Evolutionary conservation across 2,329 filamentous ascomycete genomes (phyloP), one percentile per base, ranked within the genome.

Genomic region (Alternaria angustiovoidea): DNA sequence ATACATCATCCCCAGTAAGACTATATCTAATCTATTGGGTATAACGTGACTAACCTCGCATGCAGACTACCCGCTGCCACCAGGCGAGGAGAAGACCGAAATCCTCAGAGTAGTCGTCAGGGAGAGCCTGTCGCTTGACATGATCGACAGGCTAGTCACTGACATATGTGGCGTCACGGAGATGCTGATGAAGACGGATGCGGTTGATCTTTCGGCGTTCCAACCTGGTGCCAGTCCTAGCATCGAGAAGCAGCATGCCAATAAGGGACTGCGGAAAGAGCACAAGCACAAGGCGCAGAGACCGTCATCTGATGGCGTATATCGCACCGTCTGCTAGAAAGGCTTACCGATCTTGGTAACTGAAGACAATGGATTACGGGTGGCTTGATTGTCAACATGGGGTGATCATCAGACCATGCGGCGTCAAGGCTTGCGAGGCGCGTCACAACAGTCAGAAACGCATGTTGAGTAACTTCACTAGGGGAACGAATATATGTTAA

Each of bases 81-180:
- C 88, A 0, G 81, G 80, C 43, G 86, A 87, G 71, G 84, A 88
- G 16, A 81, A 84, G 54, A 88, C 80, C 1, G 88, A 91, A 75
- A 91, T 91, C 61, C 76, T 91, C 54, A 81, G 89, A n/a, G 83
- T 91, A 0, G 89, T 91, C 3, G 82, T 91, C 7, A 82, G 89
- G 46, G 88, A 91, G 76, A 87, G 81, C 67, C 87, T 91, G 86
- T 87, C 83, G n/a, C 77, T 90, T n/a, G 88, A 91, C 71, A 79
- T 91, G 48, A 80, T 91, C 26, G 87, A 90, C 74, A 79, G 86
- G 2, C 79, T 91, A 26, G 84, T 91, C 41, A 79, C 82, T 1
- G 88, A 91, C 72, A 84, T 90, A 32, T 83, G 84, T 60, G 73
- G 81, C 8, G 85, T 88, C 7, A 90, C 88, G 4, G 86, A 91